A percentile compares a stretch with the other conserved stretches of the same genome.
Evolutionary conservation across 257 asterid species (phyloP).

Genomic region (Nicotiana obtusifolia): DNA sequence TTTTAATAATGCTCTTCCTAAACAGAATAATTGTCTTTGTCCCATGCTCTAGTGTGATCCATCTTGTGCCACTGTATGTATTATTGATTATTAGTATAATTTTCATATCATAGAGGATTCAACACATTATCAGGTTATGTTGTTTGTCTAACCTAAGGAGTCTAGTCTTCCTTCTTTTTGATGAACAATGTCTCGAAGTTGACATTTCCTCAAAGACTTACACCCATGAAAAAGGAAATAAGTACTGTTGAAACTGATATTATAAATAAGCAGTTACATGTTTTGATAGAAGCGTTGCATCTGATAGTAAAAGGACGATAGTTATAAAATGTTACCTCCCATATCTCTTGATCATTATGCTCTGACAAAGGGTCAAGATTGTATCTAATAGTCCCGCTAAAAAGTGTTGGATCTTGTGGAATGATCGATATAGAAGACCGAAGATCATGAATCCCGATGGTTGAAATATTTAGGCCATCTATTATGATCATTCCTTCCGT

Average conservation of each 20-base stretch:
- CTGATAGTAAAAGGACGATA: too few relatives aligned
- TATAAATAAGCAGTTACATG: not conserved
- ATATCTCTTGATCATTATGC: constrained; percentile 26
- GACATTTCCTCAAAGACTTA: constrained; percentile 26
- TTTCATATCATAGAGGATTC: not conserved
- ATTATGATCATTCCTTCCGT: constrained; percentile 25
- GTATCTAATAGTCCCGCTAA: constrained; percentile 23
- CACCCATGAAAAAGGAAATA: not conserved
- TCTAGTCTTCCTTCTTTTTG: constrained; percentile 23
- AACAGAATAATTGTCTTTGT: constrained; percentile 30
- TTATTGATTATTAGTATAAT: not conserved
- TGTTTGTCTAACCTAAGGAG: constrained; percentile 24
- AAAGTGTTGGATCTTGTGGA: constrained; percentile 35
- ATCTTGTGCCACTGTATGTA: constrained; percentile 21
- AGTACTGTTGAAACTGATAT: too few relatives aligned
- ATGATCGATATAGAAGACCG: constrained; percentile 22
- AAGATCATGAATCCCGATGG: constrained; percentile 24
- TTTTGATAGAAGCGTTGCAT: not conserved
- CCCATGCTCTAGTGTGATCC: constrained; percentile 46
- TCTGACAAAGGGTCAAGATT: constrained; percentile 29
- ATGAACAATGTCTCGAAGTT: constrained; percentile 25
- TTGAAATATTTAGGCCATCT: constrained; percentile 21
- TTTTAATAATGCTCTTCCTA: constrained; percentile 30
- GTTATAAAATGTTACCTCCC: constrained; percentile 20
- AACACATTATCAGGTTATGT: not conserved